phyloP scores from a whole-genome alignment of 1,284 basidiomycete genomes.

The Hypsizygus ulmarius region DNA sequence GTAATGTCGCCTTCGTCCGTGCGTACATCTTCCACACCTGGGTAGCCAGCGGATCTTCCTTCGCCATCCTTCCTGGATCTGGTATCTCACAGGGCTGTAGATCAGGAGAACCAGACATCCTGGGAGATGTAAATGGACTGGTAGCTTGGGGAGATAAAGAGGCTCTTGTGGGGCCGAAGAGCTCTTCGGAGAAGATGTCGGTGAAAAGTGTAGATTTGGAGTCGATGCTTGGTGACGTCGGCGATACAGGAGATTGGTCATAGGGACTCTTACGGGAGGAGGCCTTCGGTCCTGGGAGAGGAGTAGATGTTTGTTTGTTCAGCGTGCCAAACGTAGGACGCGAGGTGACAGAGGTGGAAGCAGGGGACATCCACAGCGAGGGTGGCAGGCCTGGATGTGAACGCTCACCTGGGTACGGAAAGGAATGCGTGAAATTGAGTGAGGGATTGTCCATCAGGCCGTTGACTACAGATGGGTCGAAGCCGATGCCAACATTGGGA shows the following conservation, averaged over 20 bases:
- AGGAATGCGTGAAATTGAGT: conserved; percentile 26
- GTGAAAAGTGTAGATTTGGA: conserved; percentile 61
- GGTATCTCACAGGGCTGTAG: conserved; percentile 41
- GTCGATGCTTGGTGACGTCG: conserved; percentile 41
- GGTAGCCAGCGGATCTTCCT: conserved; percentile 87
- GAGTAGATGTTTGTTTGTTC: conserved; percentile 31
- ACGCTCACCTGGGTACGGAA: conserved; percentile 45
- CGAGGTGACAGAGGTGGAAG: conserved; percentile 42
- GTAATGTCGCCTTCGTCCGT: conserved; percentile 81
- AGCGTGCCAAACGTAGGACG: conserved; percentile 24
- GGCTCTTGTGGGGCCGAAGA: conserved; percentile 46
- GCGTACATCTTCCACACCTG: conserved; percentile 98
- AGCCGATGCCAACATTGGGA: conserved; percentile 7
- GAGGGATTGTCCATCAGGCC: conserved; percentile 16
- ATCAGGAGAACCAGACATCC: conserved; percentile 66
- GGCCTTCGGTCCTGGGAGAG: conserved; percentile 28
- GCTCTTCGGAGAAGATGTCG: conserved; percentile 69
- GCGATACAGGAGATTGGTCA: conserved; percentile 35
- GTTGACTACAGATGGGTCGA: conserved; percentile 8
- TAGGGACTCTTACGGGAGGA: conserved; percentile 34
- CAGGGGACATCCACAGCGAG: conserved; percentile 78
- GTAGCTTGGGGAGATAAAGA: conserved; percentile 43
- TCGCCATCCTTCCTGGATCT: conserved; percentile 65
- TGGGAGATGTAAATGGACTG: conserved; percentile 60
- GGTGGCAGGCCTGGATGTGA: conserved; percentile 59